Evolutionary conservation across 495 filamentous ascomycete genomes (phyloP).

Genomic region (Aspergillus cristatus): DNA sequence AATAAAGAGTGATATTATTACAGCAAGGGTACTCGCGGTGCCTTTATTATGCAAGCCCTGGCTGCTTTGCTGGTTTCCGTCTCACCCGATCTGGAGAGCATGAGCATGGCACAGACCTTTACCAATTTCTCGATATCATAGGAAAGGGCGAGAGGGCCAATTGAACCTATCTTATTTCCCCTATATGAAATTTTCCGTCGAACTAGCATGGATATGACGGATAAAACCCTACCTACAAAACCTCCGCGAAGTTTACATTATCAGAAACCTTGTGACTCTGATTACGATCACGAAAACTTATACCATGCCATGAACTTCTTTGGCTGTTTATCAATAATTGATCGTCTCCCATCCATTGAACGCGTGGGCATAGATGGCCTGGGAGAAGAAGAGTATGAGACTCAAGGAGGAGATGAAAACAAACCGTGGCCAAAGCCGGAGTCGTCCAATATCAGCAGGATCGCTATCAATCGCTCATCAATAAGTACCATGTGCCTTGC

Average conservation of each 20-base stretch:
- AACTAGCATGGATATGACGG: constrained; percentile 3
- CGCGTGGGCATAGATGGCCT: constrained; percentile 12
- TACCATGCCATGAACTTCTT: constrained; percentile 8
- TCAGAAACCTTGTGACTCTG: constrained; percentile 3
- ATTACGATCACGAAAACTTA: constrained; percentile 9
- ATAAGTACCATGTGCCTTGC: constrained; percentile 7
- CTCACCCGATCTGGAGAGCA: constrained; percentile 16
- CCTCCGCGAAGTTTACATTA: constrained; percentile 14
- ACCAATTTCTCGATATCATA: background rate
- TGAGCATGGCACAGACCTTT: constrained; percentile 10
- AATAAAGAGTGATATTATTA: background rate
- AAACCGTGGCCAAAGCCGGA: background rate
- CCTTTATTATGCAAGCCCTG: constrained; percentile 16
- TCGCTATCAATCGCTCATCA: constrained; percentile 12
- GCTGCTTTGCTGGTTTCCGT: constrained; percentile 16
- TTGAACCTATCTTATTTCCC: constrained; percentile 1
- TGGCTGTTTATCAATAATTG: constrained; percentile 5
- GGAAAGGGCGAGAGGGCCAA: background rate
- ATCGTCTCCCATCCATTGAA: constrained; percentile 18
- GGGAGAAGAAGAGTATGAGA: no score
- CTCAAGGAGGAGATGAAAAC: background rate
- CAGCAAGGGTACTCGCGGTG: background rate
- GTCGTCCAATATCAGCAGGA: constrained; percentile 13
- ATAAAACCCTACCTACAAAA: constrained; percentile 14
- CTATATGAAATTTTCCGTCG: constrained; percentile 10